A percentile compares a stretch with the other conserved stretches of the same genome.
These are phyloP conservation scores for Sclerotinia spermophila DNA, from an alignment of 2,329 filamentous ascomycete genomes.

Conservation along the genomic window DNA sequence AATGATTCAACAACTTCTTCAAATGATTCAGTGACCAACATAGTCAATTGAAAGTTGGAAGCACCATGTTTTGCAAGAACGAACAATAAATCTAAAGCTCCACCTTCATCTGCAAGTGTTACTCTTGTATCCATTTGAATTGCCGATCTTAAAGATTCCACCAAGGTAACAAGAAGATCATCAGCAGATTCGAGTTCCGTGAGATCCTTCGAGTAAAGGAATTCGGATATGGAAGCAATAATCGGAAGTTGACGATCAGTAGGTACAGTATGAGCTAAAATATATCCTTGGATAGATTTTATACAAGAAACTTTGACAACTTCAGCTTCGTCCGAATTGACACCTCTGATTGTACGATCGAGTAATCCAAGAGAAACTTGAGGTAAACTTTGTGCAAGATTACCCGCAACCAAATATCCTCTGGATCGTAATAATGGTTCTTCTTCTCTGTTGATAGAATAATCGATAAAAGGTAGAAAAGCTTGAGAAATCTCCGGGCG, in stretches of 20 bases:
- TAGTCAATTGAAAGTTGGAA: conserved; percentile 84
- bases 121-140: conserved; percentile 76
- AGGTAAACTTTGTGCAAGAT: conserved; percentile 66
- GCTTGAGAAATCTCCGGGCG: conserved; percentile 64
- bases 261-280: conserved; percentile 48
- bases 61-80: conserved; percentile 84
- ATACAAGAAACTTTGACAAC: conserved; percentile 91
- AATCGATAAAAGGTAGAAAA: conserved; percentile 77
- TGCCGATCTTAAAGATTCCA: conserved; percentile 78
- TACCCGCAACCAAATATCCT: conserved; percentile 81
- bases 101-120: conserved; percentile 66
- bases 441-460: conserved; percentile 64
- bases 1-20: conserved; percentile 77
- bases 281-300: conserved; percentile 72
- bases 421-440: conserved; percentile 79
- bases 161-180: conserved; percentile 84
- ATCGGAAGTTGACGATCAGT: conserved; percentile 58
- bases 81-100: conserved; percentile 81
- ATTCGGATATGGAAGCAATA: conserved; percentile 61
- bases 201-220: conserved; percentile 75
- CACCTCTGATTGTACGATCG: conserved; percentile 70
- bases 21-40: conserved; percentile 85
- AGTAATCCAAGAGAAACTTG: conserved; percentile 60
- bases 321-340: conserved; percentile 73
- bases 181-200: conserved; percentile 83